Percentiles rank a stretch among this genome's conserved stretches.
These are phyloP conservation scores for Primulina eburnea DNA, from an alignment of 257 asterid species.

Conservation along the genomic window DNA sequence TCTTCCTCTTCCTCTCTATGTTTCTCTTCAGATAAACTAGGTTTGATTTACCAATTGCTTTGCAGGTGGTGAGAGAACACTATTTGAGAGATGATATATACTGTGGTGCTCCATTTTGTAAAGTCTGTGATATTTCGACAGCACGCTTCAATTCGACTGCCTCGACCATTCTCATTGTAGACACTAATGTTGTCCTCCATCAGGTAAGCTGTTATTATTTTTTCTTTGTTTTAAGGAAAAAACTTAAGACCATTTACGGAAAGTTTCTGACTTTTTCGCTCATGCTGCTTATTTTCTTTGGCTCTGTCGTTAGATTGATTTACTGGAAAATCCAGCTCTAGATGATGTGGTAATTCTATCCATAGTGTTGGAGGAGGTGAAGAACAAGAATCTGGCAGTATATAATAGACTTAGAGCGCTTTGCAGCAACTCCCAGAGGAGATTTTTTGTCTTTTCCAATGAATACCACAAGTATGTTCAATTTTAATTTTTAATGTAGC, in stretches of 20 bases:
- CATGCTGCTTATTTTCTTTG: background rate
- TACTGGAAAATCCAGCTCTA: constrained; percentile 84
- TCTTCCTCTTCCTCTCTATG: background rate
- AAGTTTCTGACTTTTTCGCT: constrained; percentile 8
- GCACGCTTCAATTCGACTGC: constrained; percentile 55
- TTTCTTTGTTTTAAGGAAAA: background rate
- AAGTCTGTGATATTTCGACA: constrained; percentile 49
- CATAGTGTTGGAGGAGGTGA: constrained; percentile 87
- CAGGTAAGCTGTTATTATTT: constrained; percentile 43
- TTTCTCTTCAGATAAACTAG: constrained; percentile 10
- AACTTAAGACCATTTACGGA: background rate
- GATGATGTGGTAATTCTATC: constrained; percentile 91
- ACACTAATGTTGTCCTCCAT: constrained; percentile 88
- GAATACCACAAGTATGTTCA: constrained; percentile 81
- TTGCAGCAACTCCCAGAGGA: constrained; percentile 63
- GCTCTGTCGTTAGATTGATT: constrained; percentile 61
- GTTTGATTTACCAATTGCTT: constrained; percentile 17
- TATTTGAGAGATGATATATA: constrained; percentile 87
- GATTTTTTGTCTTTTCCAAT: constrained; percentile 85
- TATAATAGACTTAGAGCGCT: constrained; percentile 85
- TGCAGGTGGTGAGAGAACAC: constrained; percentile 86
- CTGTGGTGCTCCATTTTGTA: constrained; percentile 89
- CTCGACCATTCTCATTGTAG: constrained; percentile 56
- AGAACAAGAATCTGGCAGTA: constrained; percentile 72
- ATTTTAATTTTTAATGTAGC: constrained; percentile 17